Base-by-base conservation (phyloP, 1,284 basidiomycete genomes). In the Entoloma clypeatum region DNA sequence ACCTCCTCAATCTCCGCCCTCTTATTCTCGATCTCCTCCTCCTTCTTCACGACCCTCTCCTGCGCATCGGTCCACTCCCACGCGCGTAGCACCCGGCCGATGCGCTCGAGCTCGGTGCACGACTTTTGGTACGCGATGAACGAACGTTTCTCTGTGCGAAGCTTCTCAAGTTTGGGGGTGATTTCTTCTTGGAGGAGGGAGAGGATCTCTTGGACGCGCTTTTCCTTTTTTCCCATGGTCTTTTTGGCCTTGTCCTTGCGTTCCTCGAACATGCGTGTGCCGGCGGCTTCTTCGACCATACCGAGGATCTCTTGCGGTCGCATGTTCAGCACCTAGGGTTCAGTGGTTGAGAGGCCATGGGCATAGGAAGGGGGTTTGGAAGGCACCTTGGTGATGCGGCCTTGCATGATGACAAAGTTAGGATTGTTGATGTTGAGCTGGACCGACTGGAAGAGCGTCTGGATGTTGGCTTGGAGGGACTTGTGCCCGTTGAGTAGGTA, bases 361-460 rank as follows among this genome's bases (percentile, higher is more conserved):
- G n/a, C 3, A 16, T 26, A n/a, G 36, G 17, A 30, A 27, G 36
- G 16, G 24, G 32, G 13, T 4, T 13, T 11, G 13, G 14, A 7
- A 49, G 57, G 28, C 28, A 78, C 91, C 68, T 94, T 95, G 8
- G 92, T 94, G 57, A 94, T 94, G 35, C 86, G 82, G 33, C 96
- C 96, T 67, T 99, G 96, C 94, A 99, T 99, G 64, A 99, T 99
- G 48, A 99, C 76, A 68, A 99, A 99, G 62, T 99, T 99, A 33
- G 96, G 96, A 63, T 98, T 99, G 69, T 99, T 99, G 76, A 99
- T 99, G 64, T 99, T 99, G 55, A 99, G 81, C 64, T 98, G 94
- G 0, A 99, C 93, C 26, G 90, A 88, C 62, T 99, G 96, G 59
- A 99, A 99, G 27, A 99, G 75, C 36, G 86, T 91, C 57, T 97